Base-by-base conservation (phyloP, 1,284 basidiomycete species). In the Waitea zeae region DNA sequence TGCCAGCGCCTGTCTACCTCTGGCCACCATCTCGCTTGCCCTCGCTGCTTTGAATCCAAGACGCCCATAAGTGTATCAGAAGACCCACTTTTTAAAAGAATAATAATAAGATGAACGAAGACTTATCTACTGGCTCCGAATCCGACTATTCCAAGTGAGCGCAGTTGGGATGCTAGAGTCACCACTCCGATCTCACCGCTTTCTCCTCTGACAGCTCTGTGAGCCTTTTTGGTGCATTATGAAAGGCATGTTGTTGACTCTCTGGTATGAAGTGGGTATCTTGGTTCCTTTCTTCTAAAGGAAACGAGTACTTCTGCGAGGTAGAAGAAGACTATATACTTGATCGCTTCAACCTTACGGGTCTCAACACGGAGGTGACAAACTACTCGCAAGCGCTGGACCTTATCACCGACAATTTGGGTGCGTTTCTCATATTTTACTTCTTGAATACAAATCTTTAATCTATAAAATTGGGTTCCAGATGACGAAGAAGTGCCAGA, bases 271-370 rank as follows among this genome's bases (percentile, higher is more conserved):
- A 81, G 79, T 97, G 92, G 92, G 92, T 95, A 47, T 88, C 89
- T 4, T 97, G 93, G 93, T 98, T 97, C 55, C 67, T 98, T 18
- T 89, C 89, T 5, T 93, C 89, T n/a, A 92, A 86, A 52, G 82
- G 82, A 35, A 84, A 86, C 58, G 93, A 98, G 60, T 98, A 98
- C 64, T 98, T 97, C 54, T 96, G 92, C 57, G 92, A 98, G 61
- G 88, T 98, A 44, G 95, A 98, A 52, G 92, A 97, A 51, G 93
- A 97, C 58, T 98, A 97, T 57, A 97, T 98, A 47, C 68, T 97
- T 34, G 93, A 98, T 59, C 72, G 93, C 31, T 97, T 98, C 73
- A 98, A 97, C 57, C 66, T 98, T 37, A 98, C 93, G 1, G 93
- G 95, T 2, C 66, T 97, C 41, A 97, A 97, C 58, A 84, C 84